Conservation (phyloP, 2,329 filamentous ascomycete species). For the Monilinia polystroma region DNA sequence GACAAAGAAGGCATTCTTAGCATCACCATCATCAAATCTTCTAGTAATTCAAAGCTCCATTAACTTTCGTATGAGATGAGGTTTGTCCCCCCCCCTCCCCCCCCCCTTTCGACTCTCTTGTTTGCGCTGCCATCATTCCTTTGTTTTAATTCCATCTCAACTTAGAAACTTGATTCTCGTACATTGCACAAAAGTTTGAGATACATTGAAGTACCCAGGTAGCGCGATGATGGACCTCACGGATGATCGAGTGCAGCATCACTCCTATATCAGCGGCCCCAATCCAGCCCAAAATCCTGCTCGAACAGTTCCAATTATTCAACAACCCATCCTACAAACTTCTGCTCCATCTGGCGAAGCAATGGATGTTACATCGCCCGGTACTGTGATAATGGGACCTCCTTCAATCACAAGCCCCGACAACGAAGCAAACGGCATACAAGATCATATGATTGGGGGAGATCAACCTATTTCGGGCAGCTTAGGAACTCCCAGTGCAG, state of each 20-base stretch:
- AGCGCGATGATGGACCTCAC: conserved; percentile 37
- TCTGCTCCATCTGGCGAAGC: conserved; percentile 58
- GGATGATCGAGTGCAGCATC: conserved; percentile 38
- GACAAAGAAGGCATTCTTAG: conserved; percentile 23
- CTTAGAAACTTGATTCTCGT: conserved; percentile 4
- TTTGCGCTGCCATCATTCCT: background rate
- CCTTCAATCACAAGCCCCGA: conserved; percentile 40
- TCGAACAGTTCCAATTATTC: conserved; percentile 56
- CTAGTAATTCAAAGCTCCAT: conserved; percentile 7
- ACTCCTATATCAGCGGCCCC: conserved; percentile 34
- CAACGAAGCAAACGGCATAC: conserved; percentile 39
- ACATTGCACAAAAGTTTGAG: conserved; percentile 15
- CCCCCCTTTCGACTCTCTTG: conserved; percentile 16
- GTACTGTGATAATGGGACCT: conserved; percentile 45
- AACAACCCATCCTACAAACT: conserved; percentile 57
- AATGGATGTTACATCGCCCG: conserved; percentile 59
- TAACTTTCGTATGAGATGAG: conserved; percentile 19
- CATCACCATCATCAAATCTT: conserved; percentile 4
- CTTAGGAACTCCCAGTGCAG: conserved; percentile 40
- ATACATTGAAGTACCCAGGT: conserved; percentile 29
- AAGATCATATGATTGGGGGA: conserved; percentile 36
- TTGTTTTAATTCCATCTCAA: conserved; percentile 5
- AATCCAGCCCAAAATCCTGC: conserved; percentile 32
- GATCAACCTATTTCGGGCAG: conserved; percentile 43
- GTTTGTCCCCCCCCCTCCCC: conserved; percentile 17